Conservation (phyloP, 495 filamentous ascomycete species). For the Neurospora sublineolata region DNA sequence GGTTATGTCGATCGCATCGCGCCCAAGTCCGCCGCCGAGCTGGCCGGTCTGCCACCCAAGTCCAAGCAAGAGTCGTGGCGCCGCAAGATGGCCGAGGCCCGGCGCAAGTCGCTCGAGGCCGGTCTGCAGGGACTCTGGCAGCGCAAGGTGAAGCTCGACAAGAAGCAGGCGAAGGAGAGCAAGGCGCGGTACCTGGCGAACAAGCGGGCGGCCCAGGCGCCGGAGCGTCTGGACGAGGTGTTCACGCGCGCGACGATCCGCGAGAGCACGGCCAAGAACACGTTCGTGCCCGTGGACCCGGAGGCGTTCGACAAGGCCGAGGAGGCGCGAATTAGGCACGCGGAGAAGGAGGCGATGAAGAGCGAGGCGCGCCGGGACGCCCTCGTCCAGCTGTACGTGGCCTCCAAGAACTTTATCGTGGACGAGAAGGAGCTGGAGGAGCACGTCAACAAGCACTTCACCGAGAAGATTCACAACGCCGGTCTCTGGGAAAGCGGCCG, state of each 20-base stretch:
- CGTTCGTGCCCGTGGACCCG: constrained; percentile 22
- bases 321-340: constrained; percentile 14
- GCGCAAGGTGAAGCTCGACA: constrained; percentile 22
- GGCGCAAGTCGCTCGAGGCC: constrained; percentile 23
- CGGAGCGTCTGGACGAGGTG: constrained; percentile 32
- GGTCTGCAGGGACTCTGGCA: constrained; percentile 29
- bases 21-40: constrained; percentile 16
- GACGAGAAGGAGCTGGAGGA: constrained; percentile 30
- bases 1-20: constrained; percentile 20
- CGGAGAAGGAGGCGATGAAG: constrained; percentile 8
- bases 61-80: constrained; percentile 23
- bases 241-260: constrained; percentile 31
- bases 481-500: constrained; percentile 5
- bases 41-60: constrained; percentile 11
- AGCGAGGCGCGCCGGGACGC: constrained; percentile 34
- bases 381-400: constrained; percentile 35
- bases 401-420: constrained; percentile 35
- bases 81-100: constrained; percentile 24
- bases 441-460: constrained; percentile 26
- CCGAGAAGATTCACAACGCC: background rate
- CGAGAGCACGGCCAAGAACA: constrained; percentile 15
- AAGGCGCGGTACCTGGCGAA: constrained; percentile 10
- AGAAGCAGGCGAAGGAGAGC: constrained; percentile 1
- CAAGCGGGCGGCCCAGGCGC: constrained; percentile 19
- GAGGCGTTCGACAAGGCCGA: constrained; percentile 22